A percentile compares a stretch with the other conserved stretches of the same genome.
These are phyloP conservation scores for Vitis cinerea DNA, from an alignment of 164 flowering plant species.

Conservation along the genomic window DNA sequence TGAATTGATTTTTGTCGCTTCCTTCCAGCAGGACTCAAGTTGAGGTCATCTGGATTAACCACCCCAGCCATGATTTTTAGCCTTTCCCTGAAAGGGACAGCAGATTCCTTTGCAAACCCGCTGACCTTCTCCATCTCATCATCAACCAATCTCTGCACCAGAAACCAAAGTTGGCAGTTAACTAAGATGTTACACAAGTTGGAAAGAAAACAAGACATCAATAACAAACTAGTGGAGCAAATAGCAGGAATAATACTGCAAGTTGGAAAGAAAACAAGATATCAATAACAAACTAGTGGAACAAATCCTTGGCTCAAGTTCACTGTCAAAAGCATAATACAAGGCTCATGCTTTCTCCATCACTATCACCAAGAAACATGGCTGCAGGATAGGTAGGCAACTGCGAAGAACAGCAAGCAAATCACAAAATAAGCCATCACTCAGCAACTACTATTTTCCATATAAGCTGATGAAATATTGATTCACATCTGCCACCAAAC, in stretches of 20 bases:
- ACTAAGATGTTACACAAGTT: background rate
- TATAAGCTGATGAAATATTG: too few relatives aligned
- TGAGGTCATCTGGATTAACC: constrained; percentile 50
- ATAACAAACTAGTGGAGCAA: background rate
- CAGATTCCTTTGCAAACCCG: constrained; percentile 37
- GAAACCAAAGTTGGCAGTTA: background rate
- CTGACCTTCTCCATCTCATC: constrained; percentile 43
- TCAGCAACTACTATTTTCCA: background rate
- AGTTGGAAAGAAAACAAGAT: too few relatives aligned
- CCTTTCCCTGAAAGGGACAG: constrained; percentile 47
- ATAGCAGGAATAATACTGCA: too few relatives aligned
- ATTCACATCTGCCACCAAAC: too few relatives aligned
- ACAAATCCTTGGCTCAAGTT: too few relatives aligned
- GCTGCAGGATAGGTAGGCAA: constrained; percentile 31
- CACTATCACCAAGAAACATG: constrained; percentile 37
- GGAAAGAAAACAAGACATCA: background rate
- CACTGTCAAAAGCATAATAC: constrained; percentile 20
- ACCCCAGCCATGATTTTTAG: constrained; percentile 42
- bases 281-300: too few relatives aligned
- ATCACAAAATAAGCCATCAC: background rate
- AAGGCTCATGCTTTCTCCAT: constrained; percentile 46
- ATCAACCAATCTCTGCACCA: constrained; percentile 35
- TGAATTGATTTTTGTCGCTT: constrained; percentile 13
- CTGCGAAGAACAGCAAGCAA: constrained; percentile 11
- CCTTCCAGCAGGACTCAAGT: constrained; percentile 36